A percentile compares a stretch with the other conserved stretches of the same genome.
phyloP scores from a whole-genome alignment of 2,329 filamentous ascomycete genomes.

The Myriangium duriaei region DNA sequence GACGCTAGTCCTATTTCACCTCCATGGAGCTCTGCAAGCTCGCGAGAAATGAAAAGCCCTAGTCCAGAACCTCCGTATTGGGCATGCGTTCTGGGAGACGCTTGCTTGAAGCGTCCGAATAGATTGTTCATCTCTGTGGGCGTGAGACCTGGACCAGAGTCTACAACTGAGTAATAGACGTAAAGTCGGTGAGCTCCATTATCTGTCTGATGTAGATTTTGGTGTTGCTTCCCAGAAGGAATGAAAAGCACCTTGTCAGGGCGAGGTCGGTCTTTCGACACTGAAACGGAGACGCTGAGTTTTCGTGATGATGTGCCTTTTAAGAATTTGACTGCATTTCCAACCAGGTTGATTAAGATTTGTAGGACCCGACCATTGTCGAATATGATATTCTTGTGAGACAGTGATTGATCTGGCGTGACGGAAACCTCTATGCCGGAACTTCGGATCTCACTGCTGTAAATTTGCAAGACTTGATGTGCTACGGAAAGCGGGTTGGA shows the following conservation, averaged over 20 bases:
- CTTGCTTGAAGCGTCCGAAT: constrained; percentile 58
- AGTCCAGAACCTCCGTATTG: constrained; percentile 60
- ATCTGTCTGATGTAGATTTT: not conserved
- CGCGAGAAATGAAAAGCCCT: constrained; percentile 55
- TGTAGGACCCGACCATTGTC: constrained; percentile 21
- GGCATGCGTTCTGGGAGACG: constrained; percentile 51
- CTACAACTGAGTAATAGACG: constrained; percentile 13
- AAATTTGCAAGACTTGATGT: constrained; percentile 15
- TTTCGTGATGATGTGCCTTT: constrained; percentile 3
- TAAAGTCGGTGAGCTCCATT: not conserved
- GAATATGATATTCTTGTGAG: constrained; percentile 16
- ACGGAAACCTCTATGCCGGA: constrained; percentile 8
- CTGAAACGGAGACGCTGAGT: constrained; percentile 6
- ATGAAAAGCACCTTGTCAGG: constrained; percentile 3
- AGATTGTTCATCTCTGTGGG: constrained; percentile 32
- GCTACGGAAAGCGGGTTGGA: constrained; percentile 11
- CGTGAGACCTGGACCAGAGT: constrained; percentile 22
- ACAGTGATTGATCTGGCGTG: not conserved
- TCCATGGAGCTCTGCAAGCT: constrained; percentile 55
- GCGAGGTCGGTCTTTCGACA: not conserved
- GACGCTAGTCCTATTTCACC: constrained; percentile 56
- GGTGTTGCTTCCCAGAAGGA: not conserved
- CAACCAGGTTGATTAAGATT: constrained; percentile 21
- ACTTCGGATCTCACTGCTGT: constrained; percentile 12
- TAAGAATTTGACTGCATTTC: constrained; percentile 19